Evolutionary conservation across 1,284 basidiomycete genomes (phyloP), one percentile per base, ranked within the genome.

Genomic region (Singerocomus inundabilis): DNA sequence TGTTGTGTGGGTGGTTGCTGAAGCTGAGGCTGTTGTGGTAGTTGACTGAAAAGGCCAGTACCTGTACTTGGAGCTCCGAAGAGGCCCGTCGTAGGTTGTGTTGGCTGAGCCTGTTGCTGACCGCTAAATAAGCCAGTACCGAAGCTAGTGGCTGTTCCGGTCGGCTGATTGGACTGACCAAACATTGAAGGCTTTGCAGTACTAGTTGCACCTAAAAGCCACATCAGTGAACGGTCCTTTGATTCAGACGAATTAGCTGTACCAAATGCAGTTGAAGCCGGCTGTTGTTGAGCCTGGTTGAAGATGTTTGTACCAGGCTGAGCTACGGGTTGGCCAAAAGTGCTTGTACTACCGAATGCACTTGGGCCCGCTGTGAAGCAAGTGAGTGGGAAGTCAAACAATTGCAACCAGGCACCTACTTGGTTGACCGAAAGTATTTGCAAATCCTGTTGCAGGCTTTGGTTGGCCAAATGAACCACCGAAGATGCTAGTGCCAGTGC

Each of bases 131-230:
- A 13, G 10, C 63, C 49, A 11, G 51, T 41, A 2, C 52, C 63
- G 35, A 69, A 71, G 38, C 63, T 50, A 2, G 69, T 56, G 7
- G 53, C 43, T 25, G 63, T 44, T 28, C 55, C 61, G 12, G 51
- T 40, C 26, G 71, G 58, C 40, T 74, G 72, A 36, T 41, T 51
- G 10, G 69, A 52, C 33, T 68, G 68, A 32, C 71, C 64, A 49
- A 80, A 77, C 41, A 74, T 59, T 13, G 70, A 67, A n/a, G 79
- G 70, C 48, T 80, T 81, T 24, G 70, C 56, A n/a, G 70, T 63
- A 44, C 67, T 64, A 43, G 59, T 58, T 52, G 56, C 44, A 49
- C 57, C 64, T 67, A 21, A 24, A 30, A 34, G 26, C 25, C 8
- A 48, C 16, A 26, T 67, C 11, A 51, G 29, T 21, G 33, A 38